A percentile compares a stretch with the other conserved stretches of the same genome.
Conservation (phyloP, 2,329 filamentous ascomycete species). For the Fusarium sp. region DNA sequence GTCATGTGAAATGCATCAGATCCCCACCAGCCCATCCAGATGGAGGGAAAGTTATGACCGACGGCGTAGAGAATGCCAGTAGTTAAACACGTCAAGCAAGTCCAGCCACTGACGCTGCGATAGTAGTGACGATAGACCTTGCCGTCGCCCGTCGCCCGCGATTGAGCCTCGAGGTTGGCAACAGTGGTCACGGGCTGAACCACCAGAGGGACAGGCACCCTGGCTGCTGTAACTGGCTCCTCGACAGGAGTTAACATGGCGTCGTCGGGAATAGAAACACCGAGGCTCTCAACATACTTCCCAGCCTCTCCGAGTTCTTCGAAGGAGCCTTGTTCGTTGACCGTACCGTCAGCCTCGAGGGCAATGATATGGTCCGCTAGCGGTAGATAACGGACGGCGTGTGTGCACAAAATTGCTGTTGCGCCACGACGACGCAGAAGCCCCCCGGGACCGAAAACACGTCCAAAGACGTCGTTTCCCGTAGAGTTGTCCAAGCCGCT, state of each 20-base stretch:
- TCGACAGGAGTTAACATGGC: neutral
- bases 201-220: neutral
- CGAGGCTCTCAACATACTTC: neutral
- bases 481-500: conserved; percentile 6
- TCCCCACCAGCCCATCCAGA: conserved; percentile 42
- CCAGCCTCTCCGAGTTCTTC: no score
- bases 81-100: neutral
- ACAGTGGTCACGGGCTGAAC: neutral
- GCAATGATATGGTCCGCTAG: neutral
- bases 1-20: neutral
- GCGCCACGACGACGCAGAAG: neutral
- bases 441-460: neutral
- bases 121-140: conserved; percentile 21
- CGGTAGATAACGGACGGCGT: neutral
- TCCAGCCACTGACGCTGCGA: conserved; percentile 3
- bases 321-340: neutral
- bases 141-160: conserved; percentile 14
- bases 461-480: neutral
- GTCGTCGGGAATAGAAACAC: neutral
- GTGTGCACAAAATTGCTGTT: conserved; percentile 2
- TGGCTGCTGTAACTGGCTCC: neutral
- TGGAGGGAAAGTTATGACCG: conserved; percentile 8
- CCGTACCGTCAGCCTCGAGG: neutral
- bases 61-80: conserved; percentile 12
- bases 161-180: neutral